A percentile compares a stretch with the other conserved stretches of the same genome.
phyloP scores from a whole-genome alignment of 441 rosid genomes.

The Brassica balearica region DNA sequence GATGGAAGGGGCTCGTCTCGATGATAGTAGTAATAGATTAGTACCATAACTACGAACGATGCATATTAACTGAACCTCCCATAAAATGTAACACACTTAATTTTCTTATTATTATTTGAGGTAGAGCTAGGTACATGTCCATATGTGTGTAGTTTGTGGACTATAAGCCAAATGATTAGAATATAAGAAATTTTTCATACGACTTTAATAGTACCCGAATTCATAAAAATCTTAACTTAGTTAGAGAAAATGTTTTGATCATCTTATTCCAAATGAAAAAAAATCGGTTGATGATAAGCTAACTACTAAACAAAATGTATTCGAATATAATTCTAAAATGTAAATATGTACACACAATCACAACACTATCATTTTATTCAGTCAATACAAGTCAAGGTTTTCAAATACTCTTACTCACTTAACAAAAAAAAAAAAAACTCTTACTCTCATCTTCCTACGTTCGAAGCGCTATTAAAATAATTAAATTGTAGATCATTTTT shows the following conservation, averaged over 20 bases:
- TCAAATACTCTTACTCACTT: too few species aligned
- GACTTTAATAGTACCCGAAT: not conserved
- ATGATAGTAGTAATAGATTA: conserved; percentile 20
- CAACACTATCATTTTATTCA: too few species aligned
- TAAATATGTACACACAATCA: not conserved
- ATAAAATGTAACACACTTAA: not conserved
- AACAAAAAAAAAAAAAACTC: too few species aligned
- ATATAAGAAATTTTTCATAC: not conserved
- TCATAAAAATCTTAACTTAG: not conserved
- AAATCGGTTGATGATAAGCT: not conserved
- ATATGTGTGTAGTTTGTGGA: conserved; percentile 16
- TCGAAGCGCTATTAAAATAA: too few species aligned
- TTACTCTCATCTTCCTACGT: too few species aligned
- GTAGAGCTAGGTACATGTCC: not conserved
- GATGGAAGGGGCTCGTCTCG: conserved; percentile 22
- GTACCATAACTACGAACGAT: conserved; percentile 14
- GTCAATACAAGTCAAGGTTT: too few species aligned
- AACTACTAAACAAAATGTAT: not conserved
- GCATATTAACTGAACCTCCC: conserved; percentile 26
- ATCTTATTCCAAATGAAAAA: not conserved
- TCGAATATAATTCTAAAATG: not conserved
- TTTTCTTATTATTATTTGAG: not conserved
- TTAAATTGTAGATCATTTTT: not conserved
- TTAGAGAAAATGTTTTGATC: not conserved
- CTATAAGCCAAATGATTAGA: not conserved